Percentiles rank a stretch among this genome's conserved stretches.
These are phyloP conservation scores for Malus hybrid DNA, from an alignment of 331 rosid genomes.

Conservation along the genomic window DNA sequence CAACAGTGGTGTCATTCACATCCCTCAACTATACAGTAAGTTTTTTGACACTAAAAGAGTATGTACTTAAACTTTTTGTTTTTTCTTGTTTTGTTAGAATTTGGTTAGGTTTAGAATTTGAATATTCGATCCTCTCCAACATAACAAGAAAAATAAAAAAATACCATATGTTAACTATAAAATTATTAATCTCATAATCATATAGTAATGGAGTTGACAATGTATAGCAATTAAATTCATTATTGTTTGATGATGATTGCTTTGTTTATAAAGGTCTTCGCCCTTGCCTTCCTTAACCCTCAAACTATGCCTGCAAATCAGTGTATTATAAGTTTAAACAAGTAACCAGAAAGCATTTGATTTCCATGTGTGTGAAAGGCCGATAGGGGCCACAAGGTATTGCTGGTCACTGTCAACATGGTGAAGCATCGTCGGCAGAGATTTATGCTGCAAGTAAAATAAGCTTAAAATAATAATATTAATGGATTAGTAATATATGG, in stretches of 20 bases:
- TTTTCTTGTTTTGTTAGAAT: too few species aligned
- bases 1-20: too few species aligned
- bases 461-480: background rate
- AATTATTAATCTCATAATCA: background rate
- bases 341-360: constrained; percentile 25
- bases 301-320: constrained; percentile 54
- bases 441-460: constrained; percentile 37
- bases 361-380: constrained; percentile 37
- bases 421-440: constrained; percentile 58
- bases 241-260: constrained; percentile 19
- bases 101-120: too few species aligned
- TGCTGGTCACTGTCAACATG: constrained; percentile 29
- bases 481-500: background rate
- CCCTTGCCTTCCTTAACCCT: constrained; percentile 51
- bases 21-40: too few species aligned
- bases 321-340: constrained; percentile 20
- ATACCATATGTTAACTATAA: too few species aligned
- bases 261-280: constrained; percentile 31
- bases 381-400: constrained; percentile 28
- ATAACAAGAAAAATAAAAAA: background rate
- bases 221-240: constrained; percentile 6
- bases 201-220: constrained; percentile 39
- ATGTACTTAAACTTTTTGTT: too few species aligned
- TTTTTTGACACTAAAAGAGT: too few species aligned
- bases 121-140: too few species aligned